Base-by-base conservation (phyloP, 106 monocot species). In the Apostasia shenzhenica region DNA sequence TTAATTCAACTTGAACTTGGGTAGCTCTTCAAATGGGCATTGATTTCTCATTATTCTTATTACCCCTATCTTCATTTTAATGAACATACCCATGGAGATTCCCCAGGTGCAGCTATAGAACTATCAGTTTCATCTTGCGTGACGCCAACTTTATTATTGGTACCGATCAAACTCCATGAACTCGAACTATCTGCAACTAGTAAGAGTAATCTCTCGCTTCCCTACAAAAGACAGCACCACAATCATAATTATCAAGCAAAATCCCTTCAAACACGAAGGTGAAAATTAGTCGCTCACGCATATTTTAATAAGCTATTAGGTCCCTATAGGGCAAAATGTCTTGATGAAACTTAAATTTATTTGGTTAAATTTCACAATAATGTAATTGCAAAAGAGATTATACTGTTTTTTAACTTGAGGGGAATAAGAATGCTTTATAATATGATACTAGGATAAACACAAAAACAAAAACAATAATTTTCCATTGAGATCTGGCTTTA, bases 121-220 rank as follows among this genome's bases (percentile, higher is more conserved):
- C 12, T 12, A 45, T 62, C 62, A 62, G 4, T 62, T 62, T 45
- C 62, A 62, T 62, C 62, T 45, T 44, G 43, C 5, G 43, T 13
- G 45, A 1, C 43, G 44, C n/a, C 38, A 4, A 12, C 62, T 38
- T 12, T 13, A 26, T 62, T n/a, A 44, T 62, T 62, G 44, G 12
- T 62, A 45, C 45, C 1, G 14, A 62, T 62, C 62, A 9, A 62
- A 43, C 62, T 62, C 62, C 45, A 62, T 13, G 62, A 44, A 0
- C 62, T 45, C 38, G 62, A 65, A 37, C 65, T 14, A 49, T 65
- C 65, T 37, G 65, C 47, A 48, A 65, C 65, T 37, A 65, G 48
- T 48, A 48, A 48, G 47, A 65, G 37, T 65, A 65, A 65, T 65
- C 65, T 48, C 48, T 65, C 65, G 43, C 65, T 65, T 65, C 65